Percentiles rank a stretch among this genome's conserved stretches.
Evolutionary conservation across 2,329 filamentous ascomycete genomes (phyloP).

Genomic region (Lomentospora prolificans): DNA sequence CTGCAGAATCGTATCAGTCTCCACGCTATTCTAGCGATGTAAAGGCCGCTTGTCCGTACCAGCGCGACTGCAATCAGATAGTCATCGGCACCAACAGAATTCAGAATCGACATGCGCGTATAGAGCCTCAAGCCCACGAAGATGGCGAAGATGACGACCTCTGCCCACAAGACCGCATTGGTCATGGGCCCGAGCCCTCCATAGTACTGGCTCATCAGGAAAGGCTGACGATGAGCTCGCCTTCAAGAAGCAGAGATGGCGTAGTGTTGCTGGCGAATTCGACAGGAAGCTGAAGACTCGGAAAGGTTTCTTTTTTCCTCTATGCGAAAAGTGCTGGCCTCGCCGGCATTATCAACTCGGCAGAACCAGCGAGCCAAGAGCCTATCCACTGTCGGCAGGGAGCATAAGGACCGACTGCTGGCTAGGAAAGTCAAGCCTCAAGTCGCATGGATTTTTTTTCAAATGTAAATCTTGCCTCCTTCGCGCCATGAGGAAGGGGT

Average conservation of each 20-base stretch:
- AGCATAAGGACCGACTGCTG: too few species aligned
- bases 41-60: background rate
- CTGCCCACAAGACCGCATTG: background rate
- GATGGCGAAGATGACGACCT: background rate
- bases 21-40: background rate
- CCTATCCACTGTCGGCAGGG: background rate
- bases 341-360: background rate
- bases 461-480: too few species aligned
- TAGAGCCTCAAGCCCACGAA: background rate
- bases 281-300: background rate
- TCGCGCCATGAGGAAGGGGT: too few species aligned
- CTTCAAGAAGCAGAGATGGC: background rate
- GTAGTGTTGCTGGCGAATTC: background rate
- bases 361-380: background rate
- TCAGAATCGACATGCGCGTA: background rate
- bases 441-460: too few species aligned
- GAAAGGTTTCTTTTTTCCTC: background rate
- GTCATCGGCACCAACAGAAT: background rate
- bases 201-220: background rate
- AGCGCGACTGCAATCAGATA: background rate
- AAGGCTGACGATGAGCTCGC: background rate
- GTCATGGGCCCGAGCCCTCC: slow-evolving; percentile 1
- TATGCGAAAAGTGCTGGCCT: background rate
- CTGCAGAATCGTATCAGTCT: background rate
- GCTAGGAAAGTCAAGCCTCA: too few species aligned